Evolutionary conservation across 306 rosid genomes (phyloP).

Genomic region (Parietaria judaica): DNA sequence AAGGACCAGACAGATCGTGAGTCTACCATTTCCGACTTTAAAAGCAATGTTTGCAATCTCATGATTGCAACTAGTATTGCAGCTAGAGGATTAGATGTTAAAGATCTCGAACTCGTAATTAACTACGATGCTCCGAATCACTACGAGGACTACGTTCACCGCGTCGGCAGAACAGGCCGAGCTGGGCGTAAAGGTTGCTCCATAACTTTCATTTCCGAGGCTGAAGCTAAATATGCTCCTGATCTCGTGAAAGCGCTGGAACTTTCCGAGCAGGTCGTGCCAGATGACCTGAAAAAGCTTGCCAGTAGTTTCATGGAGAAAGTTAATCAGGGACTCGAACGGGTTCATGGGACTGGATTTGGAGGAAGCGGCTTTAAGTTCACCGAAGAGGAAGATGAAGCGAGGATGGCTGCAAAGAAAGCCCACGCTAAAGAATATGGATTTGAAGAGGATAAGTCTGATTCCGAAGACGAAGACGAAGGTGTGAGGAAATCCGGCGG

Average conservation of each 20-base stretch:
- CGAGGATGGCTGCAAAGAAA: constrained; percentile 91
- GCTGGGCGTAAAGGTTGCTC: constrained; percentile 95
- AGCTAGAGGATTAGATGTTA: constrained; percentile 89
- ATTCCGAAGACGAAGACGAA: constrained; percentile 92
- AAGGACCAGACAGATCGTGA: constrained; percentile 94
- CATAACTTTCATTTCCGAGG: constrained; percentile 82
- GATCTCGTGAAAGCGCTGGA: constrained; percentile 85
- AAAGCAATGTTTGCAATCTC: constrained; percentile 80
- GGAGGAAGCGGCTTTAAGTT: constrained; percentile 97
- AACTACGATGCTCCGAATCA: constrained; percentile 90
- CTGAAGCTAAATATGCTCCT: constrained; percentile 82
- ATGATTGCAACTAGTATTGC: constrained; percentile 85
- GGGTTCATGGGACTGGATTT: constrained; percentile 91
- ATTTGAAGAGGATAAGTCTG: constrained; percentile 92
- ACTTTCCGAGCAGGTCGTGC: constrained; percentile 87
- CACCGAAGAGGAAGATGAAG: constrained; percentile 95
- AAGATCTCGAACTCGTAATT: constrained; percentile 89
- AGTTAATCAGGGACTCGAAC: constrained; percentile 83
- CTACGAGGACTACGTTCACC: constrained; percentile 94
- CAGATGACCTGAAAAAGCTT: constrained; percentile 74
- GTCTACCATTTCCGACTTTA: constrained; percentile 83
- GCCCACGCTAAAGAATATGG: constrained; percentile 97
- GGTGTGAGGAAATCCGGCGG: constrained; percentile 82
- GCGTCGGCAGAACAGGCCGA: constrained; percentile 93
- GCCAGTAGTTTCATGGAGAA: constrained; percentile 68